Base-by-base conservation (phyloP, 2,329 filamentous ascomycete genomes). In the Helotiales sp. region DNA sequence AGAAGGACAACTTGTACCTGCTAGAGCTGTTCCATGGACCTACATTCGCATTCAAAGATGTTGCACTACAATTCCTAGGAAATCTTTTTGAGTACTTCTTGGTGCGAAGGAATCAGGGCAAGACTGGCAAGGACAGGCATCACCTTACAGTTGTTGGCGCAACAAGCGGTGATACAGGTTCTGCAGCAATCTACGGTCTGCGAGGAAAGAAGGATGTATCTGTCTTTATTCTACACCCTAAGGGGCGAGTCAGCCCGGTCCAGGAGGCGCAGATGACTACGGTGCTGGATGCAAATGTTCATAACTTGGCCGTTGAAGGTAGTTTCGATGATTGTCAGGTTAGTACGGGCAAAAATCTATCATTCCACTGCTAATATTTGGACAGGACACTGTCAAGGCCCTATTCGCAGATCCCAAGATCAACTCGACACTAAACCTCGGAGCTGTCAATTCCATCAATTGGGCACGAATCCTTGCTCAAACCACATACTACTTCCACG, bases 191-290 rank as follows among this genome's bases (percentile, higher is more conserved):
- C 67, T 97, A 98, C 71, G 95, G 95, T 55, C 81, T 99, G 54
- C 81, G 93, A 51, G 92, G 93, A 54, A 98, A 98, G 85, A 93
- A 96, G 76, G 95, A 99, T 80, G 90, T 97, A 15, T 96, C 91
- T 0, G 90, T 98, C 53, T 95, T 96, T 77, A 98, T 99, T 71
- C 82, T 98, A 69, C 89, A 93, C 74, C 95, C 95, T 25, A 90
- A 95, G 74, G 93, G 92, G 61, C 89, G 91, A 65, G 89, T 98
- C 62, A 92, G 88, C 72, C 90, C 92, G 13, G 89, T 98, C 57
- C 95, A 98, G 74, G 91, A 98, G 75, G 89, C 90, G 4, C 95
- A 98, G 77, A 98, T 98, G 95, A 97, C 93, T 0, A 97, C 93
- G 0, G 90, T 95, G 27, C 79, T 91, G 38, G 95, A 98, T 72